Evolutionary conservation across 73 alveolate species (phyloP), one percentile per base, ranked within the genome.

Genomic region (Tetrahymena thermophila): DNA sequence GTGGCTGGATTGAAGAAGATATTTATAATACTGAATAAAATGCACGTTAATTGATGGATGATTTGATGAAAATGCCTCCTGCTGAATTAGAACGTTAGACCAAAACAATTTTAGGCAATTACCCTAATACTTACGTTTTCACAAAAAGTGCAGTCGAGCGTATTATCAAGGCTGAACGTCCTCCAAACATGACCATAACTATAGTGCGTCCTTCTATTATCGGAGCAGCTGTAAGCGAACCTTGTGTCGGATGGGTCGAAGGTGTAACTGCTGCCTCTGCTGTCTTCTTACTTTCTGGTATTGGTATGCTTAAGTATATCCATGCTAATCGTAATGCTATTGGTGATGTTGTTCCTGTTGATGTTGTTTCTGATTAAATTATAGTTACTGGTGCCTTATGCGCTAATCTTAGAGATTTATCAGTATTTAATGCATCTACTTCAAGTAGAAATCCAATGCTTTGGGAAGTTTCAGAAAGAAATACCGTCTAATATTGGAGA

Each of bases 241-340:
- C 99, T n/a, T 40, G 94, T 28, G 98, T 98, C 16, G 99, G 99
- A 56, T 98, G 99, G 99, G 97, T 98, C n/a, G 99, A 98, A 93
- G 96, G 99, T 43, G 93, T 98, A 9, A 96, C 98, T n/a, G 98
- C 99, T 35, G 96, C 97, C 37, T 98, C 98, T 43, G 99, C 99
- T 6, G 94, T 98, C 43, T 98, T 94, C 95, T 57, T 98, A 19
- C 93, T 97, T 35, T 97, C 97, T 17, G 98, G 99, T 31, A 95
- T 98, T 42, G 99, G 99, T 21, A 85, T 97, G 25, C 95, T 98
- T 21, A 97, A 97, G 93, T 97, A 97, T 34, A 37, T 97, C 19
- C 96, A 95, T 55, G 99, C 99, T 0, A 96, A 97, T 93, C 96
- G 34, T 31, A 96, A 97, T 34, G 35, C 43, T 23, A 97, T 98